Conservation (phyloP, 352 stramenopile species). For the Globisporangium sylvaticum region DNA sequence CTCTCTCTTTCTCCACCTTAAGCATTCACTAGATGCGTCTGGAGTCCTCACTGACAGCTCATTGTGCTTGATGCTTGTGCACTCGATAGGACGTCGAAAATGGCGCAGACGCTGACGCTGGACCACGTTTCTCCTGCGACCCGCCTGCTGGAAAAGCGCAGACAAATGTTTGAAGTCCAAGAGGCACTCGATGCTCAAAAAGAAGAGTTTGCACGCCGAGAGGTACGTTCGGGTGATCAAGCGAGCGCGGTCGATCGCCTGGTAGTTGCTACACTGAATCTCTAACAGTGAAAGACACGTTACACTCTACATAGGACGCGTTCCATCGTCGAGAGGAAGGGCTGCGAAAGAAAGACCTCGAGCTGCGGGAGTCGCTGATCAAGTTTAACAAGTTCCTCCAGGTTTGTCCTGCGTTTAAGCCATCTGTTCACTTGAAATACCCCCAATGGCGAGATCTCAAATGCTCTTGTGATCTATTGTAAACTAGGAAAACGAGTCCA, state of each 20-base stretch:
- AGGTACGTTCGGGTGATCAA: conserved; percentile 17
- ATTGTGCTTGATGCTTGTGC: neutral
- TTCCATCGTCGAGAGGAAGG: conserved; percentile 92
- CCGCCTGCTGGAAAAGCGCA: conserved; percentile 90
- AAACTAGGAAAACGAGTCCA: conserved; percentile 91
- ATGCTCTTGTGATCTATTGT: conserved; percentile 4
- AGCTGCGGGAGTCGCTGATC: conserved; percentile 94
- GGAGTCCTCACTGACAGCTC: neutral
- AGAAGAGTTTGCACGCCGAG: conserved; percentile 88
- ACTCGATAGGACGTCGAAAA: conserved; percentile 32
- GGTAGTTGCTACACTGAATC: too few species aligned
- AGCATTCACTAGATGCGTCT: too few species aligned
- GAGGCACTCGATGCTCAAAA: conserved; percentile 93
- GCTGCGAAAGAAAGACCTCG: conserved; percentile 91
- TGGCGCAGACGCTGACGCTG: conserved; percentile 87
- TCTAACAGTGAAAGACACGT: too few species aligned
- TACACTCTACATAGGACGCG: too few species aligned
- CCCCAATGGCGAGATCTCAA: neutral
- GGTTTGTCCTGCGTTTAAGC: conserved; percentile 6
- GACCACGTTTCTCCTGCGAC: conserved; percentile 93
- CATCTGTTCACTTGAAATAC: neutral
- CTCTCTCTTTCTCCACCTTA: neutral
- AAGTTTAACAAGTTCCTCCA: conserved; percentile 95
- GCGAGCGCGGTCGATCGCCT: too few species aligned
- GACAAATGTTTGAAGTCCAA: conserved; percentile 95